phyloP scores from a whole-genome alignment of 1,284 basidiomycete genomes.

The Pterula multifida region DNA sequence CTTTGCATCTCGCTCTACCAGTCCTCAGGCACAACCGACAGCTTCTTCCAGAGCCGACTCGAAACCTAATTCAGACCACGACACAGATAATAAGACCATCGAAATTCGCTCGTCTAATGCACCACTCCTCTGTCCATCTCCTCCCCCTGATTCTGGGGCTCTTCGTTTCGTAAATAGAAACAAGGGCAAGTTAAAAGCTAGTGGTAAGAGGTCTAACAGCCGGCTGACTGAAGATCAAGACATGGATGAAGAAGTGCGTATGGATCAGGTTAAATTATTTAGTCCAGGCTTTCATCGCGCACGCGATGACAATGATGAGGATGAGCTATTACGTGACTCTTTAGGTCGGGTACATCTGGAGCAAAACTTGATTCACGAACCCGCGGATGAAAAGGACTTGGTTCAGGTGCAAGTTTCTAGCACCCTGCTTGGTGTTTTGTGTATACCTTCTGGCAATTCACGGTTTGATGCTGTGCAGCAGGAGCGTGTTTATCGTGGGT shows the following conservation, averaged over 20 bases:
- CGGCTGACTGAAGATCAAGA: slow-evolving; percentile 26
- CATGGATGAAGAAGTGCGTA: slow-evolving; percentile 15
- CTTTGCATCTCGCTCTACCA: neutral
- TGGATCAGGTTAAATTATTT: neutral
- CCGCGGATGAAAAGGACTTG: slow-evolving; percentile 7
- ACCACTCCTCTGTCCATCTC: slow-evolving; percentile 49
- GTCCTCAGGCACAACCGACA: neutral
- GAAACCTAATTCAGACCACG: slow-evolving; percentile 11
- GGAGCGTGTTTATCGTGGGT: slow-evolving; percentile 40
- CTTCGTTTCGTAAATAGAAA: slow-evolving; percentile 20
- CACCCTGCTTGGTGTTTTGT: slow-evolving; percentile 47
- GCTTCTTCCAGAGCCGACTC: neutral
- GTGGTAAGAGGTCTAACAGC: slow-evolving; percentile 15
- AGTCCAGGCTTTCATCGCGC: neutral
- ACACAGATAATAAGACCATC: slow-evolving; percentile 9
- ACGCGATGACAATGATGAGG: neutral
- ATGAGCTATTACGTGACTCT: neutral
- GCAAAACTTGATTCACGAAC: neutral
- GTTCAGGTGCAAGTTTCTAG: slow-evolving; percentile 55
- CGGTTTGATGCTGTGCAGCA: slow-evolving; percentile 31
- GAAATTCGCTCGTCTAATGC: slow-evolving; percentile 6
- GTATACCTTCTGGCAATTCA: slow-evolving; percentile 34
- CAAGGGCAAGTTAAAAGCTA: slow-evolving; percentile 26
- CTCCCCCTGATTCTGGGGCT: slow-evolving; percentile 25
- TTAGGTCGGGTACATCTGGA: slow-evolving; percentile 3